Percentiles rank a stretch among this genome's conserved stretches.
Evolutionary conservation across 2,329 filamentous ascomycete genomes (phyloP).

Genomic region (Pestalotiopsis fici): DNA sequence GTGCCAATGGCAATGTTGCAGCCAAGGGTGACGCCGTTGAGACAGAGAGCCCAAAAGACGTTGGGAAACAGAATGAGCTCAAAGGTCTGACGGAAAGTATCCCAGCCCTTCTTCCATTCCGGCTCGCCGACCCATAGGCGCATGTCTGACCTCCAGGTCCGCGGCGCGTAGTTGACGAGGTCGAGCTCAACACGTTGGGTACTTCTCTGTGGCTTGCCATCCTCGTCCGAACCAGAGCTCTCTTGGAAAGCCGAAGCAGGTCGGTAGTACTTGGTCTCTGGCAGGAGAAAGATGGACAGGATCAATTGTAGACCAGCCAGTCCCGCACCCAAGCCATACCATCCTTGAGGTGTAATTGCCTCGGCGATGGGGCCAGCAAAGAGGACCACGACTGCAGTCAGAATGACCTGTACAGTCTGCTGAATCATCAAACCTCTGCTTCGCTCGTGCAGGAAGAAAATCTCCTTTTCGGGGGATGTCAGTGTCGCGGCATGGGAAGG

Average conservation of each 20-base stretch:
- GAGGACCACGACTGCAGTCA: slow-evolving; percentile 36
- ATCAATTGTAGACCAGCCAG: slow-evolving; percentile 33
- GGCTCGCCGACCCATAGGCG: slow-evolving; percentile 37
- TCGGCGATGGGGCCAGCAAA: slow-evolving; percentile 42
- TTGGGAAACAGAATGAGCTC: slow-evolving; percentile 39
- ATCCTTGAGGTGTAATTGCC: slow-evolving; percentile 39
- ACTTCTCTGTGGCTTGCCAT: slow-evolving; percentile 9
- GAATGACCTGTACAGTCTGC: slow-evolving; percentile 37
- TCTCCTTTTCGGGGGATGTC: slow-evolving; percentile 26
- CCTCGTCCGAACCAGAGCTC: slow-evolving; percentile 15
- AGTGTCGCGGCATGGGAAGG: background rate
- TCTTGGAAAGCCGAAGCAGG: slow-evolving; percentile 37
- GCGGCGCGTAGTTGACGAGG: slow-evolving; percentile 32
- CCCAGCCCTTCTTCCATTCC: slow-evolving; percentile 34
- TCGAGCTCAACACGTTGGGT: slow-evolving; percentile 31
- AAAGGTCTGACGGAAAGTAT: slow-evolving; percentile 26
- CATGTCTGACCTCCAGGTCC: slow-evolving; percentile 35
- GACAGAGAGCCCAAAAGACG: slow-evolving; percentile 39
- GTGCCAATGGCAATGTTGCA: slow-evolving; percentile 43
- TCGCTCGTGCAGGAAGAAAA: slow-evolving; percentile 46
- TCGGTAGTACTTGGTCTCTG: slow-evolving; percentile 43
- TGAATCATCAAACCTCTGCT: slow-evolving; percentile 41
- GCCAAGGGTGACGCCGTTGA: slow-evolving; percentile 40
- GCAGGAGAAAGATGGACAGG: slow-evolving; percentile 37
- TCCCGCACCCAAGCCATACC: slow-evolving; percentile 42